Evolutionary conservation across 208 protist genomes (phyloP).

Genomic region (Willaertia magna): DNA sequence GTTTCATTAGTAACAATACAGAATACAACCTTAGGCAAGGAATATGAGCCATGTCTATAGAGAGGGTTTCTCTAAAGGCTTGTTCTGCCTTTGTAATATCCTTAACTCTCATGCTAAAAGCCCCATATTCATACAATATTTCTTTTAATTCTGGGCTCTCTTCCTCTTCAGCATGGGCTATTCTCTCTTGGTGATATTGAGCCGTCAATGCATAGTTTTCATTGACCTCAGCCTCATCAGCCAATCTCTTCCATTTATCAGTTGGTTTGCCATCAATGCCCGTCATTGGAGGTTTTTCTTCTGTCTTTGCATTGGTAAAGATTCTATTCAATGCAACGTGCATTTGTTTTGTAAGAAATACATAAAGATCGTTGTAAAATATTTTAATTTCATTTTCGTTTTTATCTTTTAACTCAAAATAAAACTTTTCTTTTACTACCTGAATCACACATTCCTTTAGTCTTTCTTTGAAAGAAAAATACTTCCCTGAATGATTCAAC

Average conservation of each 20-base stretch:
- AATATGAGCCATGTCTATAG: slow-evolving; percentile 44
- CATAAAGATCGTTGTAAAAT: slow-evolving; percentile 67
- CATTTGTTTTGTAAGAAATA: slow-evolving; percentile 61
- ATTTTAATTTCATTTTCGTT: slow-evolving; percentile 31
- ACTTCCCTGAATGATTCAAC: not conserved
- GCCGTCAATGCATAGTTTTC: slow-evolving; percentile 45
- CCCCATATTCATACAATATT: slow-evolving; percentile 55
- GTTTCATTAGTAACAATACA: slow-evolving; percentile 52
- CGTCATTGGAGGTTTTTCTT: not conserved
- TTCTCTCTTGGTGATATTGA: slow-evolving; percentile 55
- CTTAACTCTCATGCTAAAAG: slow-evolving; percentile 56
- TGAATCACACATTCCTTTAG: not conserved
- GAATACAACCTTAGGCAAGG: slow-evolving; percentile 55
- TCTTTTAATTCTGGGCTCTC: not conserved
- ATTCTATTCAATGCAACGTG: slow-evolving; percentile 46
- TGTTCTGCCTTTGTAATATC: slow-evolving; percentile 62
- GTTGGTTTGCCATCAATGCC: not conserved
- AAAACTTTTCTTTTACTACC: not conserved
- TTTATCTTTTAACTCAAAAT: not conserved
- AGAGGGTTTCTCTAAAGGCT: slow-evolving; percentile 66
- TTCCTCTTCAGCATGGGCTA: slow-evolving; percentile 30
- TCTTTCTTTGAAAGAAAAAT: not conserved
- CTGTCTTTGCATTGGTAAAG: not conserved
- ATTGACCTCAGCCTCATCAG: slow-evolving; percentile 55
- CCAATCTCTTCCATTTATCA: slow-evolving; percentile 44